Conservation (phyloP, 2,329 filamentous ascomycete genomes). For the Curvularia lunata region DNA sequence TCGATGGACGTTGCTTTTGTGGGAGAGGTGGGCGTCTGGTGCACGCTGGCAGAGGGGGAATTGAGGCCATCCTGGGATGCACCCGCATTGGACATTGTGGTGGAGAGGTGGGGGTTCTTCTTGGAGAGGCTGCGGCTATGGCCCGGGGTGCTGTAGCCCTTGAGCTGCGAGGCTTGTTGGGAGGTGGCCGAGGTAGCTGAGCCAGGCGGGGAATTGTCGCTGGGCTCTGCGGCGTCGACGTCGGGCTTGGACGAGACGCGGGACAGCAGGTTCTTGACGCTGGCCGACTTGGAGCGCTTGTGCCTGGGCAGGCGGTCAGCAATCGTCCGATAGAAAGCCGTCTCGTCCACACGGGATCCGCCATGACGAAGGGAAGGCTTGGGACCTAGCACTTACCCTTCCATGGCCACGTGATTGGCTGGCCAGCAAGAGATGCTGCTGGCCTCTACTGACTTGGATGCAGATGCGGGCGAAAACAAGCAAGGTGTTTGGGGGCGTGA, state of each 20-base stretch:
- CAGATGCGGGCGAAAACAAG: neutral
- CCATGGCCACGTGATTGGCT: constrained; percentile 36
- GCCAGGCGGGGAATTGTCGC: constrained; percentile 23
- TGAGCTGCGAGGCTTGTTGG: constrained; percentile 25
- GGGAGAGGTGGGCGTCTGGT: constrained; percentile 35
- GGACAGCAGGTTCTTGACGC: constrained; percentile 47
- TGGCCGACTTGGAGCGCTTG: constrained; percentile 53
- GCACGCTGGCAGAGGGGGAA: constrained; percentile 28
- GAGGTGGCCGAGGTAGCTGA: constrained; percentile 35
- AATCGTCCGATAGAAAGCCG: neutral
- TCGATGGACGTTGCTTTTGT: constrained; percentile 67
- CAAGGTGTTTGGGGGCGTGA: neutral
- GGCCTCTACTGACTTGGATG: neutral
- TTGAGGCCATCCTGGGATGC: constrained; percentile 24
- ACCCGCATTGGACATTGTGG: constrained; percentile 35
- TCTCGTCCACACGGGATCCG: constrained; percentile 10
- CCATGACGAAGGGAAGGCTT: constrained; percentile 18
- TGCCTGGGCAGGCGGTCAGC: constrained; percentile 37
- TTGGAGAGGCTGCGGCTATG: constrained; percentile 40
- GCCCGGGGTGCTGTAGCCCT: constrained; percentile 3
- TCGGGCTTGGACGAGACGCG: constrained; percentile 42
- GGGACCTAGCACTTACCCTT: constrained; percentile 39
- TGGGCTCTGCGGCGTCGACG: constrained; percentile 31
- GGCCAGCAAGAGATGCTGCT: constrained; percentile 8
- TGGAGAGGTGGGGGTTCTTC: constrained; percentile 38